Evolutionary conservation across 345 rosid genomes (phyloP).

Genomic region (Xanthoceras sorbifolium): DNA sequence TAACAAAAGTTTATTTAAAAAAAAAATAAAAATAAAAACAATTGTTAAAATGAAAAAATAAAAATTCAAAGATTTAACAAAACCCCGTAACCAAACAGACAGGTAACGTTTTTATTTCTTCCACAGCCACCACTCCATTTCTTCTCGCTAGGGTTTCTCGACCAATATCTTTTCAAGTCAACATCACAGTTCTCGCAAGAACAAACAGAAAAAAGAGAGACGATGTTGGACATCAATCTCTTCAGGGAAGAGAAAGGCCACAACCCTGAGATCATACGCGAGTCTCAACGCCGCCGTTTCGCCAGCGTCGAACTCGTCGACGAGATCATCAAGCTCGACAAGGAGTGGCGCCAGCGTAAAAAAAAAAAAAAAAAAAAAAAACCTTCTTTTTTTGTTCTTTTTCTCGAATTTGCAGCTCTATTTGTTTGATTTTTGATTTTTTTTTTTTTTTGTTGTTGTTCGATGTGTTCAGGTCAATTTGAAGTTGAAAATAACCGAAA

Average conservation of each 20-base stretch:
- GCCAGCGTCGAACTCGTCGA: conserved; percentile 66
- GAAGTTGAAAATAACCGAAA: conserved; percentile 65
- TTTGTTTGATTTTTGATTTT: not conserved
- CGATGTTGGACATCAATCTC: conserved; percentile 80
- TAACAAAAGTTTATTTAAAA: too few species aligned
- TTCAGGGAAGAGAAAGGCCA: conserved; percentile 74
- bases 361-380: too few species aligned
- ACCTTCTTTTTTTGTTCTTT: not conserved
- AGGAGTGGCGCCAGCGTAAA: conserved; percentile 77
- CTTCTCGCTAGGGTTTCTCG: not conserved
- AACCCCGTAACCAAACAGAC: conserved; percentile 5
- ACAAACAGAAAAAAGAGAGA: not conserved
- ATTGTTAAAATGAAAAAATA: not conserved
- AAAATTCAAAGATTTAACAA: not conserved
- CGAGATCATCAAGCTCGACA: conserved; percentile 71
- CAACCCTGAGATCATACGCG: conserved; percentile 74
- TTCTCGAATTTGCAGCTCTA: too few species aligned
- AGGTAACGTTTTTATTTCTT: not conserved
- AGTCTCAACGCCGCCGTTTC: conserved; percentile 75
- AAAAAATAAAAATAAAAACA: too few species aligned
- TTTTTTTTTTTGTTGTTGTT: conserved; percentile 4
- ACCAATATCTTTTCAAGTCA: not conserved
- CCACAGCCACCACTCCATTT: not conserved
- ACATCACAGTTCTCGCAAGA: not conserved
- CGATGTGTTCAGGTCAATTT: conserved; percentile 55